Evolutionary conservation across 2,329 filamentous ascomycete genomes (phyloP).

Genomic region (Colletotrichum noveboracense): DNA sequence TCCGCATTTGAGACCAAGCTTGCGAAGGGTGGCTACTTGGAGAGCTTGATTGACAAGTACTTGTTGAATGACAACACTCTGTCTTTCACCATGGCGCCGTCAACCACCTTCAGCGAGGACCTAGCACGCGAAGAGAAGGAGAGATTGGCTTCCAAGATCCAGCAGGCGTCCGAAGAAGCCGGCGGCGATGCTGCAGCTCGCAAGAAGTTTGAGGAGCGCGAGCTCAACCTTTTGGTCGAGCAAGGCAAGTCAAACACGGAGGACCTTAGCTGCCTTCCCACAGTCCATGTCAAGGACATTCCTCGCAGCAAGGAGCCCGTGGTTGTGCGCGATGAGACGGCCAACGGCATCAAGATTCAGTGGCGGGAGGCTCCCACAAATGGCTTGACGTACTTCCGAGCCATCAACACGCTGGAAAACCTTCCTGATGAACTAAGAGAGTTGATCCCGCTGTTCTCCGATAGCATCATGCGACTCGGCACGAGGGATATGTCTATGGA

Average conservation of each 20-base stretch:
- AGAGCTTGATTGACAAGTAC: slow-evolving; percentile 87
- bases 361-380: slow-evolving; percentile 96
- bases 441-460: slow-evolving; percentile 88
- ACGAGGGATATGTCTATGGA: slow-evolving; percentile 91
- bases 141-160: slow-evolving; percentile 77
- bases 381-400: slow-evolving; percentile 93
- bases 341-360: slow-evolving; percentile 74
- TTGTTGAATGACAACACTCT: slow-evolving; percentile 85
- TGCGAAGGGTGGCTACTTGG: slow-evolving; percentile 79
- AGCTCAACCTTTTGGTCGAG: slow-evolving; percentile 79
- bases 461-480: slow-evolving; percentile 90
- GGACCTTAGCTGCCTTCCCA: slow-evolving; percentile 86
- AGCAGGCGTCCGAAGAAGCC: slow-evolving; percentile 69
- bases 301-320: slow-evolving; percentile 73
- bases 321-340: slow-evolving; percentile 65
- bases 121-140: slow-evolving; percentile 78
- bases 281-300: slow-evolving; percentile 88
- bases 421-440: slow-evolving; percentile 85
- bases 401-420: slow-evolving; percentile 79
- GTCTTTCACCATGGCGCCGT: slow-evolving; percentile 94
- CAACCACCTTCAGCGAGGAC: slow-evolving; percentile 74
- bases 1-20: slow-evolving; percentile 80
- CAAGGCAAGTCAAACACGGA: slow-evolving; percentile 86
- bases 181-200: slow-evolving; percentile 75
- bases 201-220: slow-evolving; percentile 75